Evolutionary conservation across 2,329 filamentous ascomycete genomes (phyloP).

Genomic region (Fusarium sp.): DNA sequence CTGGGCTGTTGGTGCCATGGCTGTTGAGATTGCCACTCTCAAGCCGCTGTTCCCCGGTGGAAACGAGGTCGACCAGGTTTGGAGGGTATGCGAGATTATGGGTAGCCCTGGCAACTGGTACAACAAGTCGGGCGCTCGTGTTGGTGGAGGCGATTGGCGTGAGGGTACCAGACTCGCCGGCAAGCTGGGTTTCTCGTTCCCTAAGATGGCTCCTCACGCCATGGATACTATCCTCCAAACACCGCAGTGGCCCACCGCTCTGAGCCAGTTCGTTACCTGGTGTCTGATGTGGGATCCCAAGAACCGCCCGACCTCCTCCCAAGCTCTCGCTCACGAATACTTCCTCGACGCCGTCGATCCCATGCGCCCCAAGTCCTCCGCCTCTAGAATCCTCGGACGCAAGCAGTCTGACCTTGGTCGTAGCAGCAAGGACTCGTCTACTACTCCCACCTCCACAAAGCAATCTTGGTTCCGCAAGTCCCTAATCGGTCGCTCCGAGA

Average conservation of each 20-base stretch:
- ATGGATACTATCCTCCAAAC: slow-evolving; percentile 92
- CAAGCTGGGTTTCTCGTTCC: slow-evolving; percentile 97
- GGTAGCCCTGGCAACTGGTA: slow-evolving; percentile 98
- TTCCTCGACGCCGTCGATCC: slow-evolving; percentile 93
- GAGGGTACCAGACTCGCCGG: slow-evolving; percentile 91
- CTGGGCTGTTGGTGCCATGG: slow-evolving; percentile 98
- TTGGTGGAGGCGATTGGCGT: slow-evolving; percentile 97
- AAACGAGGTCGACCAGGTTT: slow-evolving; percentile 98
- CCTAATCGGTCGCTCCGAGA: slow-evolving; percentile 80
- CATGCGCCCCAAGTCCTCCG: slow-evolving; percentile 84
- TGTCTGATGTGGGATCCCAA: slow-evolving; percentile 99
- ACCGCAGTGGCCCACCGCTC: slow-evolving; percentile 87
- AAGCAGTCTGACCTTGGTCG: slow-evolving; percentile 87
- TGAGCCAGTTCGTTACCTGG: slow-evolving; percentile 96
- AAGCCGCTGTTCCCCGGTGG: slow-evolving; percentile 97
- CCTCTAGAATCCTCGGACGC: slow-evolving; percentile 81
- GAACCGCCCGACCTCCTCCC: slow-evolving; percentile 85
- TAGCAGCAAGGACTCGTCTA: slow-evolving; percentile 65
- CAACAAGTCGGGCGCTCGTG: slow-evolving; percentile 83
- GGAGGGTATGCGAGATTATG: slow-evolving; percentile 99
- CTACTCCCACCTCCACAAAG: slow-evolving; percentile 75
- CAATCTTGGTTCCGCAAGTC: slow-evolving; percentile 98
- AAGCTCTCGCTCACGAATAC: slow-evolving; percentile 95
- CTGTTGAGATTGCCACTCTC: slow-evolving; percentile 93
- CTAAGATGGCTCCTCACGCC: slow-evolving; percentile 97